Conservation (phyloP, 805 yeast genomes). For the Barnettozyma wickerhamii region DNA sequence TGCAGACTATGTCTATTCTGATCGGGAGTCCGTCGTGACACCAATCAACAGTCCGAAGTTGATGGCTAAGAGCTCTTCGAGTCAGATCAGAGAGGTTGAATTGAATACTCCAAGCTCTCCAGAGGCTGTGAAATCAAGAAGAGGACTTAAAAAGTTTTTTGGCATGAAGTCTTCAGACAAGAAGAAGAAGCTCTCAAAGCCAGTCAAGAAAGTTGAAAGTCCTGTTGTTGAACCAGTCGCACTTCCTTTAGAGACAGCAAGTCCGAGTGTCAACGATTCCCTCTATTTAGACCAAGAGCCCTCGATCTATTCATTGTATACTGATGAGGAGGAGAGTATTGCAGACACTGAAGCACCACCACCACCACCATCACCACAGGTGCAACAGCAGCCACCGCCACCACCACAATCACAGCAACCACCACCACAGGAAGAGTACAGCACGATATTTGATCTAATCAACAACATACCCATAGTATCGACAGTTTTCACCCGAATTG, state of each 20-base stretch:
- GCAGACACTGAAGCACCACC: too few species aligned
- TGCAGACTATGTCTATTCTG: neutral
- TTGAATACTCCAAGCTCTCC: neutral
- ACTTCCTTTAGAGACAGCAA: neutral
- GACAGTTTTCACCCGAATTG: constrained; percentile 11
- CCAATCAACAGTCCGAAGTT: neutral
- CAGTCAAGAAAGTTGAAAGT: neutral
- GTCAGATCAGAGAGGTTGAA: neutral
- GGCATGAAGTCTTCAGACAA: too few species aligned
- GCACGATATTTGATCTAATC: neutral
- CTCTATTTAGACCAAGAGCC: neutral
- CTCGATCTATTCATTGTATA: too few species aligned
- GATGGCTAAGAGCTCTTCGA: neutral
- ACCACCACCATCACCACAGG: too few species aligned
- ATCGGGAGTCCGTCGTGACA: neutral
- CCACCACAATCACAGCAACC: neutral
- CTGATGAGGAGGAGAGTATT: too few species aligned
- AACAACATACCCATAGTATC: constrained; percentile 14
- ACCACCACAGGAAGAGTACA: constrained; percentile 1
- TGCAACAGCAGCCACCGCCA: too few species aligned
- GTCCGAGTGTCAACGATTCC: neutral
- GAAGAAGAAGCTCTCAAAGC: neutral
- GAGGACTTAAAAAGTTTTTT: neutral
- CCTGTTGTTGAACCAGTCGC: neutral
- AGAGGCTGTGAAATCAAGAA: neutral